A percentile compares a stretch with the other conserved stretches of the same genome.
Conservation (phyloP, 352 stramenopile genomes). For the Phytophthora ohioensis region DNA sequence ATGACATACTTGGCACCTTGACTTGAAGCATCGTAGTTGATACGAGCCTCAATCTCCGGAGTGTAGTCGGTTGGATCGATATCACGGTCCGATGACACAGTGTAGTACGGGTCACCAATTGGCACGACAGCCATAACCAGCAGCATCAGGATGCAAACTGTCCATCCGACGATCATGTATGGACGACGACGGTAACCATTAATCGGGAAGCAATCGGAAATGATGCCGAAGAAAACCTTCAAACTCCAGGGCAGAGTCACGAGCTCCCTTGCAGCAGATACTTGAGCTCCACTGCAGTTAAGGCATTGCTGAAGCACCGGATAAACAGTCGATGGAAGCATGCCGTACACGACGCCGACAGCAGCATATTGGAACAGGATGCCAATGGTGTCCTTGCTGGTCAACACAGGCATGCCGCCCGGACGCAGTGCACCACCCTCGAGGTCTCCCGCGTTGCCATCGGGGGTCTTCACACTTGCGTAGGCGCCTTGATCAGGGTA, state of each 20-base stretch:
- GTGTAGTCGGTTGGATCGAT: constrained; percentile 25
- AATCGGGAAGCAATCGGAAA: constrained; percentile 29
- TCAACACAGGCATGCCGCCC: constrained; percentile 21
- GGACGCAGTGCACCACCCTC: constrained; percentile 23
- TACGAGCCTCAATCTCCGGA: constrained; percentile 21
- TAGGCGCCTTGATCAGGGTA: constrained; percentile 10
- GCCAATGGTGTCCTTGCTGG: constrained; percentile 21
- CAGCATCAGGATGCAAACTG: constrained; percentile 29
- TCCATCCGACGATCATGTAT: constrained; percentile 33
- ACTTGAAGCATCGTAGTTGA: constrained; percentile 20
- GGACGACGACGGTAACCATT: constrained; percentile 19
- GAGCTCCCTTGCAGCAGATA: constrained; percentile 21
- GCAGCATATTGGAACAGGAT: constrained; percentile 24
- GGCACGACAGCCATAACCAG: constrained; percentile 26
- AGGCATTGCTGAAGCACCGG: constrained; percentile 28
- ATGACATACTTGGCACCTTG: constrained; percentile 28
- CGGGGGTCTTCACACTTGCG: constrained; percentile 10
- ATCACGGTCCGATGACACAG: constrained; percentile 23
- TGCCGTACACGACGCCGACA: constrained; percentile 21
- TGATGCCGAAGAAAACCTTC: constrained; percentile 33
- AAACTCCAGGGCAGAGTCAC: constrained; percentile 26
- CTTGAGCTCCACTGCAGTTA: constrained; percentile 27
- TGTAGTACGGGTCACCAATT: constrained; percentile 25
- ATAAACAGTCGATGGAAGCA: constrained; percentile 19
- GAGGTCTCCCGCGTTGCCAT: constrained; percentile 5